A percentile compares a stretch with the other conserved stretches of the same genome.
Evolutionary conservation across 2,329 filamentous ascomycete species (phyloP).

Genomic region (Fusarium sp.): DNA sequence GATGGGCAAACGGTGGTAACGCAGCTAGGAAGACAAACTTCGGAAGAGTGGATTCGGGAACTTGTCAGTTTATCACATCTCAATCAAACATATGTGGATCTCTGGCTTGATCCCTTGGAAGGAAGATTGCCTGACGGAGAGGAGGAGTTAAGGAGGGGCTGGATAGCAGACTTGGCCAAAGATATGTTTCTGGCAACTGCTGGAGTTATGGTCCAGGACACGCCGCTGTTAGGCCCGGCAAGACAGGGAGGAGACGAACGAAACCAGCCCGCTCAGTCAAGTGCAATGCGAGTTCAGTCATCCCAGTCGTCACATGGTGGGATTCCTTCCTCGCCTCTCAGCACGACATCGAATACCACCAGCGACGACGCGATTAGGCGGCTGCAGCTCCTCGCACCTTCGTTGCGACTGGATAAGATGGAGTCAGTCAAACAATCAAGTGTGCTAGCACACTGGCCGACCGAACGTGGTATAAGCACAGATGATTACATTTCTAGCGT

Average conservation of each 20-base stretch:
- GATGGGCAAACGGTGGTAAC: slow-evolving; percentile 47
- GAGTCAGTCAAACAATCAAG: slow-evolving; percentile 44
- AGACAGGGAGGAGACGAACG: slow-evolving; percentile 13
- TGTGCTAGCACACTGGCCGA: slow-evolving; percentile 55
- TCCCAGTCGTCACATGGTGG: slow-evolving; percentile 39
- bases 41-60: slow-evolving; percentile 41
- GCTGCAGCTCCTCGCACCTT: slow-evolving; percentile 50
- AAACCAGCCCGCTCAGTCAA: slow-evolving; percentile 20
- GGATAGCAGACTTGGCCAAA: slow-evolving; percentile 49
- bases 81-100: slow-evolving; percentile 44
- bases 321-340: slow-evolving; percentile 41
- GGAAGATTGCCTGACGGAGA: slow-evolving; percentile 41
- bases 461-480: slow-evolving; percentile 50
- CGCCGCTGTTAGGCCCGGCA: slow-evolving; percentile 45
- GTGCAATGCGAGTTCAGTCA: slow-evolving; percentile 38
- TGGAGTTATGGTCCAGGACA: slow-evolving; percentile 51
- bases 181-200: slow-evolving; percentile 51
- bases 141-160: slow-evolving; percentile 41
- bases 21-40: slow-evolving; percentile 44
- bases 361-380: slow-evolving; percentile 50
- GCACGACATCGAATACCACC: slow-evolving; percentile 12
- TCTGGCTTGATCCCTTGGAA: slow-evolving; percentile 49
- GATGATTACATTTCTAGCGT: slow-evolving; percentile 55
- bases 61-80: slow-evolving; percentile 46
- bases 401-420: slow-evolving; percentile 43